Evolutionary conservation across 495 filamentous ascomycete genomes (phyloP).

Genomic region (Rostrohypoxylon terebratum): DNA sequence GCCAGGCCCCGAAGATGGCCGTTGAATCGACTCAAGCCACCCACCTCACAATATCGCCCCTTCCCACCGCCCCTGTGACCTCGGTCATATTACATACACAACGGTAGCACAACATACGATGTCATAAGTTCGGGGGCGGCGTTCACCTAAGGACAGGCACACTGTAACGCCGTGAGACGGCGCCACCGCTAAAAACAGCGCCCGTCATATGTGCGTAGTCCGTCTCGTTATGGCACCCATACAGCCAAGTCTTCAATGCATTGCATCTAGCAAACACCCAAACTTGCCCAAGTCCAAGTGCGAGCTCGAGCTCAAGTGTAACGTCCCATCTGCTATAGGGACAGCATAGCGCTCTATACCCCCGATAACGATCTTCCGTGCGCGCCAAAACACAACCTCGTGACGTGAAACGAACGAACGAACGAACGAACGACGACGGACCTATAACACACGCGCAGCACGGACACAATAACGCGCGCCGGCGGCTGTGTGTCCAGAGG

Average conservation of each 20-base stretch:
- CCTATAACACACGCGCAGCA: neutral
- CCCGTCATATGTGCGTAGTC: neutral
- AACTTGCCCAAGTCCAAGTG: neutral
- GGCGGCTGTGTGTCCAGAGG: neutral
- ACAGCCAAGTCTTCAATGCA: neutral
- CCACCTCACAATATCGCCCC: neutral
- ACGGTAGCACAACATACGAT: constrained; percentile 31
- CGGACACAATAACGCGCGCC: neutral
- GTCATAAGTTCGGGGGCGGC: constrained; percentile 15
- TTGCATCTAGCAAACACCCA: no score
- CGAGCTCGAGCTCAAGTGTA: constrained; percentile 20
- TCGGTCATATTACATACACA: constrained; percentile 10
- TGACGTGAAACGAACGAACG: constrained; percentile 26
- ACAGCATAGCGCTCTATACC: constrained; percentile 26
- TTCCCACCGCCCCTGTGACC: constrained; percentile 12
- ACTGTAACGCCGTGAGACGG: constrained; percentile 6
- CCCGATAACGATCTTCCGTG: neutral
- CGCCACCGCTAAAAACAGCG: neutral
- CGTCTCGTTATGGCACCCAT: neutral
- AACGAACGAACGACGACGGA: constrained; percentile 19
- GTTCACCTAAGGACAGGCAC: neutral
- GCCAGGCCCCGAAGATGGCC: constrained; percentile 17
- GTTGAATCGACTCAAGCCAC: neutral
- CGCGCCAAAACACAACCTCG: neutral
- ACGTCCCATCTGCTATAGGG: constrained; percentile 41